A percentile compares a stretch with the other conserved stretches of the same genome.
These are phyloP conservation scores for Bromus sterilis DNA, from an alignment of 176 grass and related monocot species.

Conservation along the genomic window DNA sequence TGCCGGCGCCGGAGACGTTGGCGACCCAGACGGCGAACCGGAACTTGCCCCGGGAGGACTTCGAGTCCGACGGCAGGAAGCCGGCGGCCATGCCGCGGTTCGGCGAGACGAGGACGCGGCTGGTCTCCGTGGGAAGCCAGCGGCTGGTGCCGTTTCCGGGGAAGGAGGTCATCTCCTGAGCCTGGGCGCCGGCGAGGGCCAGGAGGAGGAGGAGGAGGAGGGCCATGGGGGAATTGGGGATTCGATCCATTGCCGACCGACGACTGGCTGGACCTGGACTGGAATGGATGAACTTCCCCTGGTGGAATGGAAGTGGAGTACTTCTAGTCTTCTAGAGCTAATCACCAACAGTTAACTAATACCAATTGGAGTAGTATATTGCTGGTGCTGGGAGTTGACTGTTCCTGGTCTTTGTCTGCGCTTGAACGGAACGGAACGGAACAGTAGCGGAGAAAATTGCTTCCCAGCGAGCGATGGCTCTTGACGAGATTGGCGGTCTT, in stretches of 20 bases:
- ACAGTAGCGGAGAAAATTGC: neutral
- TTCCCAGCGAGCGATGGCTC: neutral
- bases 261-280: neutral
- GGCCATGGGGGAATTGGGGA: neutral
- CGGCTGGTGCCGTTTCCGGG: slow-evolving; percentile 12
- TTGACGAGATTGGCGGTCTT: neutral
- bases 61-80: neutral
- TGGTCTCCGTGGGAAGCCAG: slow-evolving; percentile 34
- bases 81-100: slow-evolving; percentile 46
- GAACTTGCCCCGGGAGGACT: neutral
- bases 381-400: neutral
- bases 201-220: slow-evolving; percentile 3
- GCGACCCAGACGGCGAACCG: slow-evolving; percentile 66
- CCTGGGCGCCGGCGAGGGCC: slow-evolving; percentile 4
- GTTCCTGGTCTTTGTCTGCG: neutral
- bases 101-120: slow-evolving; percentile 40
- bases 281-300: neutral
- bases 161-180: slow-evolving; percentile 3
- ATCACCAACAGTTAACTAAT: neutral
- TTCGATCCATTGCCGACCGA: neutral
- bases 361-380: neutral
- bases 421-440: neutral
- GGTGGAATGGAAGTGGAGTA: neutral
- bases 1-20: neutral
- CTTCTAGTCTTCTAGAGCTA: neutral